Percentiles rank a stretch among this genome's conserved stretches.
Evolutionary conservation across 2,329 filamentous ascomycete species (phyloP).

Genomic region (Microcyclospora tardicrescens): DNA sequence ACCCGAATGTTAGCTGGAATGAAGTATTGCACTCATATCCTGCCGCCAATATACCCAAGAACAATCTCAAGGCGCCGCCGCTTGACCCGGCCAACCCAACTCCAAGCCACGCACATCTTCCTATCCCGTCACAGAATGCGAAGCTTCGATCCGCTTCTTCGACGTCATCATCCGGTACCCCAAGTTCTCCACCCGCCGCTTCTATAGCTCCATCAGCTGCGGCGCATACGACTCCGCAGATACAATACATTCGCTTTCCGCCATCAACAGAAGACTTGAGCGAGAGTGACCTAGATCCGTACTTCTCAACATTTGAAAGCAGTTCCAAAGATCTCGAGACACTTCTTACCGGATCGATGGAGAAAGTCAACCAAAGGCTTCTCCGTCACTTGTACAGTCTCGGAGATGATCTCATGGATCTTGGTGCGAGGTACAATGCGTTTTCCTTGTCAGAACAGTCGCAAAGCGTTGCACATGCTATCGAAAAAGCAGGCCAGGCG

Average conservation of each 20-base stretch:
- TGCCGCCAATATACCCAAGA: constrained; percentile 82
- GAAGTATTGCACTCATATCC: constrained; percentile 93
- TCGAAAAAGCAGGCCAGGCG: constrained; percentile 87
- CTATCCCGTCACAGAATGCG: constrained; percentile 70
- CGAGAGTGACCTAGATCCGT: constrained; percentile 87
- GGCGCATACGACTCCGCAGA: constrained; percentile 45
- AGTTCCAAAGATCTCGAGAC: constrained; percentile 85
- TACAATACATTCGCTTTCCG: constrained; percentile 68
- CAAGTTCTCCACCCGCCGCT: constrained; percentile 40
- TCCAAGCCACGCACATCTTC: constrained; percentile 73
- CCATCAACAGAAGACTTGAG: constrained; percentile 61
- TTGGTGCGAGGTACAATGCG: constrained; percentile 91
- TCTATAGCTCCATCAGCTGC: constrained; percentile 39
- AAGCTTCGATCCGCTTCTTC: constrained; percentile 55
- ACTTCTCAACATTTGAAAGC: constrained; percentile 85
- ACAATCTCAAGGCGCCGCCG: constrained; percentile 87
- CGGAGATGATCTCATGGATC: constrained; percentile 76
- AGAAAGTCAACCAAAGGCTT: constrained; percentile 87
- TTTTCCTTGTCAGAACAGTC: constrained; percentile 92
- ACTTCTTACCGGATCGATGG: constrained; percentile 81
- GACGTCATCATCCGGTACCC: constrained; percentile 38
- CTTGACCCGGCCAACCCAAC: constrained; percentile 88
- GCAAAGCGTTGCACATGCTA: constrained; percentile 75
- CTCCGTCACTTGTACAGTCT: constrained; percentile 73
- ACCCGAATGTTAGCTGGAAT: constrained; percentile 93